Conservation (phyloP, 1,284 basidiomycete genomes). For the Sanghuangporus sanghuang region DNA sequence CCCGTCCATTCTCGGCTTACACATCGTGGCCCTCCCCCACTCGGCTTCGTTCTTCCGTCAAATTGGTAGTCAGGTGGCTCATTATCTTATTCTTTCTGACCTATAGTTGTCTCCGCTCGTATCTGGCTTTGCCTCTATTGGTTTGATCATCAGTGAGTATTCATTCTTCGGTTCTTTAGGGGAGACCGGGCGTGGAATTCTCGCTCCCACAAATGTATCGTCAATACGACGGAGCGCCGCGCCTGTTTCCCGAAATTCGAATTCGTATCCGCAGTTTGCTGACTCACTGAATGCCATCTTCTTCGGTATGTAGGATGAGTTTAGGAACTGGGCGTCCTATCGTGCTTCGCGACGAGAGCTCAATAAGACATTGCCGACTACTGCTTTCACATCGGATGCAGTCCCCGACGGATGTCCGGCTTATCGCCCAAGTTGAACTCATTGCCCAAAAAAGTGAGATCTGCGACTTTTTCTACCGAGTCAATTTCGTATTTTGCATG, state of each 20-base stretch:
- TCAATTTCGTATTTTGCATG: not conserved
- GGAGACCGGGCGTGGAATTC: not conserved
- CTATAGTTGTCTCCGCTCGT: slow-evolving; percentile 78
- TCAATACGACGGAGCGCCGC: not conserved
- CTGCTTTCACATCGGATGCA: slow-evolving; percentile 76
- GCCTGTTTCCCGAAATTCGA: not conserved
- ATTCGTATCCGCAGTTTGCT: slow-evolving; percentile 13
- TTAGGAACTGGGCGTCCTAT: slow-evolving; percentile 87
- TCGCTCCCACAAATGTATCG: not conserved
- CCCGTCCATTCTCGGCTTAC: slow-evolving; percentile 9
- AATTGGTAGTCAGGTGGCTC: slow-evolving; percentile 17
- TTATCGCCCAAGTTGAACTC: slow-evolving; percentile 84
- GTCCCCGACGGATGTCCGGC: slow-evolving; percentile 82
- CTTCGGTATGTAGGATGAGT: slow-evolving; percentile 59
- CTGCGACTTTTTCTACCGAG: slow-evolving; percentile 3
- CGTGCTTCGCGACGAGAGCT: slow-evolving; percentile 82
- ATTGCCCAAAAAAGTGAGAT: slow-evolving; percentile 82
- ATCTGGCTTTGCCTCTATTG: slow-evolving; percentile 94
- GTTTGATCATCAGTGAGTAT: slow-evolving; percentile 82
- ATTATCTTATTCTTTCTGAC: slow-evolving; percentile 17
- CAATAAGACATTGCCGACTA: slow-evolving; percentile 78
- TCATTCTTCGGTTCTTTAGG: not conserved
- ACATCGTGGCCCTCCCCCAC: not conserved
- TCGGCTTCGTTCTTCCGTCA: not conserved
- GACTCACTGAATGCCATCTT: slow-evolving; percentile 12